These are phyloP conservation scores for Trichoderma koningiopsis DNA, from an alignment of 2,329 filamentous ascomycete genomes.

Conservation along the genomic window DNA sequence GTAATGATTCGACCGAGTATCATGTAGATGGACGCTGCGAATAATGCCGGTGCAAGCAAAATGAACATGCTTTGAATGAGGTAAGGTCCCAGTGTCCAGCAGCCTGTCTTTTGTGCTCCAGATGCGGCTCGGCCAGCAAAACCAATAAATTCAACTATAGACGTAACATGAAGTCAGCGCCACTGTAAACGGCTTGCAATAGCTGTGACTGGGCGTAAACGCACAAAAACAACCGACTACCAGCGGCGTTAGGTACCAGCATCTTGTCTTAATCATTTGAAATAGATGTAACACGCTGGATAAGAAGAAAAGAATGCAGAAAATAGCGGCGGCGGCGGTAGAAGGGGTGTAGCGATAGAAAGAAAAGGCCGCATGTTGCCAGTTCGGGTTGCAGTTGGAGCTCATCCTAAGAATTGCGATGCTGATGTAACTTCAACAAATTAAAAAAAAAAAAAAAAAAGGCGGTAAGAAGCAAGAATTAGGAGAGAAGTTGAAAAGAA, in stretches of 20 bases:
- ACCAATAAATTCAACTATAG: constrained; percentile 22
- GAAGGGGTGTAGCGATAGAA: constrained; percentile 24
- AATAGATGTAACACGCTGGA: constrained; percentile 11
- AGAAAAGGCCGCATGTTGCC: constrained; percentile 21
- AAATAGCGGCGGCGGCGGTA: background rate
- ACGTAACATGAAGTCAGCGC: background rate
- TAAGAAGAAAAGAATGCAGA: constrained; percentile 11
- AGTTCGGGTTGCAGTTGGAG: constrained; percentile 6
- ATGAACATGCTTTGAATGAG: constrained; percentile 48
- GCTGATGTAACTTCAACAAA: background rate
- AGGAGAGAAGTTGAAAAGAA: background rate
- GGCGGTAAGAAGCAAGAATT: background rate
- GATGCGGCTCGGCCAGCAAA: constrained; percentile 16
- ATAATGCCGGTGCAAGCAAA: constrained; percentile 51
- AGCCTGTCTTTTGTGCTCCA: constrained; percentile 1
- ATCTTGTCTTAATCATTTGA: constrained; percentile 19
- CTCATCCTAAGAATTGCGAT: background rate
- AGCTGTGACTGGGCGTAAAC: background rate
- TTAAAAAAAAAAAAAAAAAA: background rate
- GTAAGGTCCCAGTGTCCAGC: constrained; percentile 39
- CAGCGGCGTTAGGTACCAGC: constrained; percentile 22
- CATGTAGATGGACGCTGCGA: constrained; percentile 56
- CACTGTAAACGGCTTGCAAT: no score
- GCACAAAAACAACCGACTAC: constrained; percentile 19
- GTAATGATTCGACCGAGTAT: constrained; percentile 48